Percentiles rank a stretch among this genome's conserved stretches.
Evolutionary conservation across 805 yeast species (phyloP).

Genomic region (Candida koratica): DNA sequence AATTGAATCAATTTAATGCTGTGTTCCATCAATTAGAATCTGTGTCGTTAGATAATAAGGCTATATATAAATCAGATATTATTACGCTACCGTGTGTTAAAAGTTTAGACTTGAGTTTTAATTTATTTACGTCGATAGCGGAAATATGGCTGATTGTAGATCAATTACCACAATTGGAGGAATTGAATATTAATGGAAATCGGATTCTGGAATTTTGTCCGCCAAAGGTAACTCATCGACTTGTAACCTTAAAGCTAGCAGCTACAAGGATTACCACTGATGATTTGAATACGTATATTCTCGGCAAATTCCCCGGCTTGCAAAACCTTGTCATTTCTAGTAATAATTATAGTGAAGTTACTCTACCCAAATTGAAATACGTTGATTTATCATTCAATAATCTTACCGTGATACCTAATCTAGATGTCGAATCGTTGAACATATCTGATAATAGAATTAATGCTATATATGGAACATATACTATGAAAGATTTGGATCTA

Average conservation of each 20-base stretch:
- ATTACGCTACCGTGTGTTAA: constrained; percentile 13
- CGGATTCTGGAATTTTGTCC: constrained; percentile 22
- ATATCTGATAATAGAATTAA: constrained; percentile 13
- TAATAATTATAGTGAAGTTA: constrained; percentile 24
- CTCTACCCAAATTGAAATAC: constrained; percentile 8
- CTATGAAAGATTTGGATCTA: constrained; percentile 39
- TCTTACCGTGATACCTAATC: constrained; percentile 27
- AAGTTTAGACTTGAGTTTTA: constrained; percentile 57
- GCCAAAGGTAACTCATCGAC: background rate
- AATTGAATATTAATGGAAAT: constrained; percentile 55
- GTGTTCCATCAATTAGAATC: constrained; percentile 43
- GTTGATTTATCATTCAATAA: constrained; percentile 42
- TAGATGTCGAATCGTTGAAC: constrained; percentile 16
- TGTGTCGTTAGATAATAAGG: constrained; percentile 47
- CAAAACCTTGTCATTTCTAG: constrained; percentile 30
- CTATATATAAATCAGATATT: constrained; percentile 24
- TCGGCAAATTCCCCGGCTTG: constrained; percentile 38
- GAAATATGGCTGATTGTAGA: constrained; percentile 36
- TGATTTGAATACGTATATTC: constrained; percentile 14
- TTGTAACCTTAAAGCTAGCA: constrained; percentile 24
- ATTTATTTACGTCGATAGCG: constrained; percentile 45
- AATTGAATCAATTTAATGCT: constrained; percentile 45
- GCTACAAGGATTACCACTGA: constrained; percentile 19
- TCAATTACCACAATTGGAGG: constrained; percentile 33
- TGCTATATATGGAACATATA: background rate